Conservation (phyloP, 495 filamentous ascomycete species). For the Aspergillus bridgeri region DNA sequence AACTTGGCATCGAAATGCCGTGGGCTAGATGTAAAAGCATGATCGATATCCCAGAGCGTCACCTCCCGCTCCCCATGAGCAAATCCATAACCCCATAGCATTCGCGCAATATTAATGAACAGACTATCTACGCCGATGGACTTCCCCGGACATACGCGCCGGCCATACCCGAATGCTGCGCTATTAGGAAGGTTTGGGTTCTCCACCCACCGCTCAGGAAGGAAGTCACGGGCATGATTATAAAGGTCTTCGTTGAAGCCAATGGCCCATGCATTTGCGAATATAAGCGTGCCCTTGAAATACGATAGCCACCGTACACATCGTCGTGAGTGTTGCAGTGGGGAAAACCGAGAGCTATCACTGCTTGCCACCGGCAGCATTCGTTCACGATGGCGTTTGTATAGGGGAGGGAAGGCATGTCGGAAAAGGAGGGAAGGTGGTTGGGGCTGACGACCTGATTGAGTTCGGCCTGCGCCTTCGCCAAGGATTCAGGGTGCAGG, state of each 20-base stretch:
- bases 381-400: conserved; percentile 58
- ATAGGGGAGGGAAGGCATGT: conserved; percentile 41
- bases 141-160: conserved; percentile 56
- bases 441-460: conserved; percentile 31
- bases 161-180: conserved; percentile 60
- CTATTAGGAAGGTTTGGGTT: conserved; percentile 44
- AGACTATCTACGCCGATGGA: conserved; percentile 46
- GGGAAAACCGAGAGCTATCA: conserved; percentile 50
- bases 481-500: conserved; percentile 12
- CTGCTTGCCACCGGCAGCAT: conserved; percentile 58
- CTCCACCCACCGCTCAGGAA: conserved; percentile 41
- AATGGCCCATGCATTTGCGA: conserved; percentile 40
- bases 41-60: too few species aligned
- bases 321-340: conserved; percentile 54
- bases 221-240: conserved; percentile 33
- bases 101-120: too few species aligned
- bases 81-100: too few species aligned
- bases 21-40: too few species aligned
- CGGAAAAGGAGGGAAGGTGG: conserved; percentile 45
- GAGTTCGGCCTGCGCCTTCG: conserved; percentile 25
- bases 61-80: too few species aligned
- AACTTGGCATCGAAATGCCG: too few species aligned
- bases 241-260: conserved; percentile 32
- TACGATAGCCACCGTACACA: conserved; percentile 52
- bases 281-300: conserved; percentile 52